These are phyloP conservation scores for Stemphylium beticola DNA, from an alignment of 2,329 filamentous ascomycete genomes.

Conservation along the genomic window DNA sequence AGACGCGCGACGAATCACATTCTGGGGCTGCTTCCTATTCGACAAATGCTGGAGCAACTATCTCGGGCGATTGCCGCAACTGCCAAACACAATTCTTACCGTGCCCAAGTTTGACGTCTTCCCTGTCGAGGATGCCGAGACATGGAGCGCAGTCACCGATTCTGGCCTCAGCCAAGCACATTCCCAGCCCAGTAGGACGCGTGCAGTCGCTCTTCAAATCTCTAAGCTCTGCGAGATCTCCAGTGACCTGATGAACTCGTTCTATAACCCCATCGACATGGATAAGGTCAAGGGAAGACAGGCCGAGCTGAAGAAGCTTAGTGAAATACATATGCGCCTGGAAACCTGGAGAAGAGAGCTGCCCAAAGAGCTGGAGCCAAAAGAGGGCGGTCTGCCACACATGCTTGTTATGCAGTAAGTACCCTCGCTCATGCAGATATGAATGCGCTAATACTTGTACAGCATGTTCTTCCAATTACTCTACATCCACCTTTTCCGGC, in stretches of 20 bases:
- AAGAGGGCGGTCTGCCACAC: slow-evolving; percentile 86
- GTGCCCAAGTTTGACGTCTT: slow-evolving; percentile 91
- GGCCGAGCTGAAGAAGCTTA: slow-evolving; percentile 87
- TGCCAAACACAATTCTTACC: slow-evolving; percentile 79
- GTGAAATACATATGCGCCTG: slow-evolving; percentile 85
- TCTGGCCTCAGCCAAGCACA: slow-evolving; percentile 74
- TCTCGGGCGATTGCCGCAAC: slow-evolving; percentile 85
- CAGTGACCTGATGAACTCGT: slow-evolving; percentile 84
- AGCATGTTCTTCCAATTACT: slow-evolving; percentile 98
- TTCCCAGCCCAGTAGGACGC: slow-evolving; percentile 80
- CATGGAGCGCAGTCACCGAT: slow-evolving; percentile 90
- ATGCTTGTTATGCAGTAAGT: slow-evolving; percentile 87
- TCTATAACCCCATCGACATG: slow-evolving; percentile 79
- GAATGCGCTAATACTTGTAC: slow-evolving; percentile 27
- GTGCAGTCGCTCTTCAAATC: slow-evolving; percentile 75
- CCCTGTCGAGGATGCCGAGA: slow-evolving; percentile 81
- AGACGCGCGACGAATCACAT: slow-evolving; percentile 88
- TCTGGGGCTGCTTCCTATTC: slow-evolving; percentile 98
- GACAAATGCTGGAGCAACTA: slow-evolving; percentile 99
- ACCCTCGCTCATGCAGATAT: background rate
- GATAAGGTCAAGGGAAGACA: slow-evolving; percentile 73
- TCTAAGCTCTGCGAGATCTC: slow-evolving; percentile 90
- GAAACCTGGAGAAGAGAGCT: slow-evolving; percentile 88
- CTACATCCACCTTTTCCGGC: slow-evolving; percentile 93
- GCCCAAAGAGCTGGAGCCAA: slow-evolving; percentile 85